Evolutionary conservation across 2,329 filamentous ascomycete genomes (phyloP), one percentile per base, ranked within the genome.

Genomic region (Pseudocercospora musae): DNA sequence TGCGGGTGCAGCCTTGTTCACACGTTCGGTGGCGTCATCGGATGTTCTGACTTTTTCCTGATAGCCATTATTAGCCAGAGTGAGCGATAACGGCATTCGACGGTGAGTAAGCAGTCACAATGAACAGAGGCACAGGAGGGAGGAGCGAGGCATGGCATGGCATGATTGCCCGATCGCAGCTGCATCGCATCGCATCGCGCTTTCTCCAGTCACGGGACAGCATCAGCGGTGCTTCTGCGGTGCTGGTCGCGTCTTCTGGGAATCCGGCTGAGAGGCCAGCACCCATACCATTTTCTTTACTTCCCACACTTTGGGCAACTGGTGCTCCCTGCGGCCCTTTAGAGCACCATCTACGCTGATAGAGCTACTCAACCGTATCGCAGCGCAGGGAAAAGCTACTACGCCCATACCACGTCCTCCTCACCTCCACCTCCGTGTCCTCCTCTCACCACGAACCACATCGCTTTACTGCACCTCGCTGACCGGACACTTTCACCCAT

Each of bases 201-300:
- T n/a, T n/a, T n/a, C n/a, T n/a, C n/a, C n/a, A n/a, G n/a, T n/a
- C n/a, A n/a, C n/a, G n/a, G n/a, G n/a, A 25, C 27, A 54, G 23
- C 52, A 33, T 18, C 29, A 33, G 52, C 52, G 52, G 52, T 54
- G 52, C 52, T 54, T 23, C 52, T 54, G 13, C 52, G 52, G 52
- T 33, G 50, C 50, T 31, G 37, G 50, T 54, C 50, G 50, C 50
- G 50, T 53, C 49, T 53, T 27, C 49, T 25, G 49, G 18, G 33
- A 18, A 54, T 9, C 50, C 25, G 29, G 50, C 50, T n/a, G n/a
- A 18, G 31, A 31, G 50, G 29, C 50, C 50, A 37, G 50, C 27
- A 54, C 50, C 50, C 50, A 31, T 54, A n/a, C 13, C 50, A 37
- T 23, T 18, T n/a, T n/a, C n/a, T n/a, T n/a, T n/a, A n/a, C n/a